phyloP scores from a whole-genome alignment of 495 filamentous ascomycete genomes.

The Penicillium verhagenii region DNA sequence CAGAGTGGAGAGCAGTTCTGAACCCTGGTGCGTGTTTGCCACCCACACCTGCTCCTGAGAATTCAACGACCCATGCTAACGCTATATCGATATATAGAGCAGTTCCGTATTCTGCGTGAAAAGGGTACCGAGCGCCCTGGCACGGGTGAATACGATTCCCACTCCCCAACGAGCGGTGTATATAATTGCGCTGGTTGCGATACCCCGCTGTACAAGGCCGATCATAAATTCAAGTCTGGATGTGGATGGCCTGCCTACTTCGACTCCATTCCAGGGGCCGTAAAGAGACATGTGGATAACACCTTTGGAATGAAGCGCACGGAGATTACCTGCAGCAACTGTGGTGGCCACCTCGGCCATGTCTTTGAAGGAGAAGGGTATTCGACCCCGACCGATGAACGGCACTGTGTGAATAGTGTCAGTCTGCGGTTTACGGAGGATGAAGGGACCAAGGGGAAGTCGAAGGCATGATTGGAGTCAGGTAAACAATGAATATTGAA shows the following conservation, averaged over 20 bases:
- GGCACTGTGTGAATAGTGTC: conserved; percentile 95
- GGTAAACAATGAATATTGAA: neutral
- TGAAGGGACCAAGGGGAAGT: conserved; percentile 35
- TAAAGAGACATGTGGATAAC: conserved; percentile 73
- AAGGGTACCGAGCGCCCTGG: conserved; percentile 84
- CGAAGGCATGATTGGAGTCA: conserved; percentile 20
- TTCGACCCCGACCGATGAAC: conserved; percentile 86
- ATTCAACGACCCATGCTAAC: conserved; percentile 9
- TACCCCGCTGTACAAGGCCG: conserved; percentile 84
- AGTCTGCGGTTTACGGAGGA: conserved; percentile 76
- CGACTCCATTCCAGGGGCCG: conserved; percentile 86
- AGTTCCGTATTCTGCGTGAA: conserved; percentile 88
- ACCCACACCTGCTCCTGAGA: neutral
- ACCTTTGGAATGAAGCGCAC: conserved; percentile 80
- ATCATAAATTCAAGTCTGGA: conserved; percentile 91
- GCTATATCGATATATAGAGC: conserved; percentile 54
- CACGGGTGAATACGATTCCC: conserved; percentile 83
- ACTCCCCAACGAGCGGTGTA: conserved; percentile 68
- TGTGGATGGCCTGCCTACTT: conserved; percentile 99
- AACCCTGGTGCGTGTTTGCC: conserved; percentile 58
- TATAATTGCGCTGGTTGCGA: conserved; percentile 86
- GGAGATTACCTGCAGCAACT: conserved; percentile 92
- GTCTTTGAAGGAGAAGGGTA: conserved; percentile 97
- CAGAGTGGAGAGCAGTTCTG: conserved; percentile 87
- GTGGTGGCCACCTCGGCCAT: conserved; percentile 93